phyloP scores from a whole-genome alignment of 306 rosid species.

The Acmispon strigosus region DNA sequence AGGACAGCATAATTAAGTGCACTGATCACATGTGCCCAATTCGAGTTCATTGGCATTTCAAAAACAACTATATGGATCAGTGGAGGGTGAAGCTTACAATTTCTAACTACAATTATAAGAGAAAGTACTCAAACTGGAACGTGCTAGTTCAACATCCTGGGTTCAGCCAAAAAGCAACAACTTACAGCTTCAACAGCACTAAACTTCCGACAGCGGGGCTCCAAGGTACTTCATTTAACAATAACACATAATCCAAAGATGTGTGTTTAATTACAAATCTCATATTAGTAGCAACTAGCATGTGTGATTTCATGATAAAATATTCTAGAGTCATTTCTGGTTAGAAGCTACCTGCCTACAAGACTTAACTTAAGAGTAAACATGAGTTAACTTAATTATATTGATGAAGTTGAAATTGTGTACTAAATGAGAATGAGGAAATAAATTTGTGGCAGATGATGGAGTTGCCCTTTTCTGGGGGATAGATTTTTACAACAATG shows the following conservation, averaged over 20 bases:
- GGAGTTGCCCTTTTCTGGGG: slow-evolving; percentile 79
- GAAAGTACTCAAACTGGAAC: slow-evolving; percentile 69
- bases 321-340: no score
- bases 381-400: not conserved
- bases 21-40: slow-evolving; percentile 77
- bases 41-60: slow-evolving; percentile 79
- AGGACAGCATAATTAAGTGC: slow-evolving; percentile 35
- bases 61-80: slow-evolving; percentile 49
- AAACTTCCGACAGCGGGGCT: slow-evolving; percentile 42
- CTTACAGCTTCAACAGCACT: slow-evolving; percentile 60
- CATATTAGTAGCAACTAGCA: no score
- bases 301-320: no score
- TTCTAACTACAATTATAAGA: slow-evolving; percentile 54
- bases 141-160: slow-evolving; percentile 73
- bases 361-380: no score
- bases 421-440: not conserved
- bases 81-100: slow-evolving; percentile 84
- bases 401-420: not conserved
- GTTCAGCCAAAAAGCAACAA: slow-evolving; percentile 31
- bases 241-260: no score
- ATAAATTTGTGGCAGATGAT: slow-evolving; percentile 47
- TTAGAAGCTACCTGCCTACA: no score
- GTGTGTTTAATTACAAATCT: no score
- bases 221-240: slow-evolving; percentile 39
- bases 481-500: slow-evolving; percentile 45